Evolutionary conservation across 306 rosid species (phyloP), one percentile per base, ranked within the genome.

Genomic region (Castanopsis chinensis): DNA sequence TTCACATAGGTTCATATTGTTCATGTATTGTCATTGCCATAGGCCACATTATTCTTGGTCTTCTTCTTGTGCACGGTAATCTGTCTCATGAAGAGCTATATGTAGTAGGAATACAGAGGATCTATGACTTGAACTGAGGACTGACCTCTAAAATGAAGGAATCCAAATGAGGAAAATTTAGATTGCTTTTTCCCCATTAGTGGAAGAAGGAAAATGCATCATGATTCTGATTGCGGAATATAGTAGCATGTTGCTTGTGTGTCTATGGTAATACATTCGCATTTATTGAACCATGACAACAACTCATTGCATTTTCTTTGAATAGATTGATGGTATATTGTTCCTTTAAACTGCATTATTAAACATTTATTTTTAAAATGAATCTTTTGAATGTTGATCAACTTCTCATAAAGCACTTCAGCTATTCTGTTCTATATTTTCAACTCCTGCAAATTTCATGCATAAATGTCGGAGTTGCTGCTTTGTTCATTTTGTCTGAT

Each of bases 401-500:
- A 43, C 32, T 17, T 64, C 71, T 64, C 71, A 6, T 64, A 41
- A 32, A 64, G 71, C 45, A 32, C 71, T 64, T 64, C 12, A 1
- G 21, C 21, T 32, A 20, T 45, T 64, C 71, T 64, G 71, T 14
- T 64, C 45, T 6, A 64, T 64, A 30, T 30, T 64, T 28, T 64
- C 43, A 30, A 6, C 45, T 64, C 19, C 70, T 32, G 33, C 17
- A 28, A 3, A 14, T 30, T 32, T 30, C 19, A 60, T 25, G 1
- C 30, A 49, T 49, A 23, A 60, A 12, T 23, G 23, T 79, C 60
- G 20, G 54, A 55, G 7, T 17, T 51, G 78, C 9, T 51, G 20
- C 10, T 45, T 56, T 55, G 71, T 53, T 6, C 3, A 27, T 83
- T 23, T 63, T 28, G 71, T 65, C 79, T 86, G 79, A 74, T 75